phyloP scores from a whole-genome alignment of 192 early-diverging fungal genomes.

The Pilaira anomala region DNA sequence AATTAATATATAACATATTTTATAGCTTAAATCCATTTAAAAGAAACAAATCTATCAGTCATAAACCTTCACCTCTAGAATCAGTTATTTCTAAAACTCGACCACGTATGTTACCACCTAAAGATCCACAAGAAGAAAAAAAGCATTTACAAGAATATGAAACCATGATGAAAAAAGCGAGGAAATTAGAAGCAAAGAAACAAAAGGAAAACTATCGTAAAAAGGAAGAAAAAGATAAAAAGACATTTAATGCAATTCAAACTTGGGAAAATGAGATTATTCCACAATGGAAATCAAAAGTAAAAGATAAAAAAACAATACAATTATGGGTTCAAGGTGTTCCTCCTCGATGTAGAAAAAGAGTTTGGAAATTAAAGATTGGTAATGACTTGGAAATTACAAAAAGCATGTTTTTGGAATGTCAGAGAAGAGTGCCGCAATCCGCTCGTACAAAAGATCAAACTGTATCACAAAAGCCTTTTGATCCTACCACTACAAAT shows the following conservation, averaged over 20 bases:
- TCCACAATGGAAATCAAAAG: constrained; percentile 38
- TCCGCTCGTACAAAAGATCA: background rate
- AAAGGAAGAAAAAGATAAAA: constrained; percentile 39
- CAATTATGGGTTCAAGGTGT: constrained; percentile 41
- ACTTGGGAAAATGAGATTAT: constrained; percentile 40
- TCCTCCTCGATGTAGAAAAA: constrained; percentile 39
- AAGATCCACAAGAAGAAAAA: constrained; percentile 38
- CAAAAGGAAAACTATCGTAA: constrained; percentile 29
- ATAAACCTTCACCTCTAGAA: constrained; percentile 40
- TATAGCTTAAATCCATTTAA: constrained; percentile 35
- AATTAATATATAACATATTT: too few relatives aligned
- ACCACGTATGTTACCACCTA: constrained; percentile 40
- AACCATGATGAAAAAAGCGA: constrained; percentile 42
- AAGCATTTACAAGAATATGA: constrained; percentile 40
- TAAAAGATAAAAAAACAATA: constrained; percentile 34
- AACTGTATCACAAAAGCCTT: background rate
- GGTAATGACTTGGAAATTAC: constrained; percentile 34
- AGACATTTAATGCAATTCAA: constrained; percentile 20
- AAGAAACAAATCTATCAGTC: constrained; percentile 10
- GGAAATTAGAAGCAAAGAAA: constrained; percentile 35
- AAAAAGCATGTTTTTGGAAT: constrained; percentile 28
- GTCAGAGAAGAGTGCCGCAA: constrained; percentile 18
- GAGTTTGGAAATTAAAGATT: constrained; percentile 39
- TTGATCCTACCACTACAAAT: background rate
- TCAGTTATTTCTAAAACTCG: constrained; percentile 40